A percentile compares a stretch with the other conserved stretches of the same genome.
These are phyloP conservation scores for Cercospora canescens DNA, from an alignment of 2,329 filamentous ascomycete species.

Conservation along the genomic window DNA sequence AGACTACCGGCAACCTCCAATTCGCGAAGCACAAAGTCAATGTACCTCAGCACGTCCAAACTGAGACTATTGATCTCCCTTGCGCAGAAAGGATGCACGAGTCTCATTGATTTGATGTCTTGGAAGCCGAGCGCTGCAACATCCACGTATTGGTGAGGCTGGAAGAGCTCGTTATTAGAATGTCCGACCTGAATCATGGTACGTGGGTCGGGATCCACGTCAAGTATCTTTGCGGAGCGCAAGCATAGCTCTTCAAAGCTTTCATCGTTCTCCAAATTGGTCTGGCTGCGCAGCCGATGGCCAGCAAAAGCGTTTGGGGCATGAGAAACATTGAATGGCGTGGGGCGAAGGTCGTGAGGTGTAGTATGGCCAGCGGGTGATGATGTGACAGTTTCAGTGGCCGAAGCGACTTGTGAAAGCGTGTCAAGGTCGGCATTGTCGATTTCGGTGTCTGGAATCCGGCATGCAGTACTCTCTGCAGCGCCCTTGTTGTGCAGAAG, in stretches of 20 bases:
- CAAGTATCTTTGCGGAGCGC: not conserved
- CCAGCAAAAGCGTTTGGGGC: slow-evolving; percentile 11
- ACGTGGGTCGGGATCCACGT: not conserved
- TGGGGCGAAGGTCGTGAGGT: slow-evolving; percentile 2
- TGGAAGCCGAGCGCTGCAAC: not conserved
- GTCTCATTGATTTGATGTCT: slow-evolving; percentile 8
- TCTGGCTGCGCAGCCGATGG: slow-evolving; percentile 10
- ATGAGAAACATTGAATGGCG: not conserved
- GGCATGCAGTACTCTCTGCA: not conserved
- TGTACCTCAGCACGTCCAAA: slow-evolving; percentile 9
- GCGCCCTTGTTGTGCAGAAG: not conserved
- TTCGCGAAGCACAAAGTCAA: slow-evolving; percentile 1
- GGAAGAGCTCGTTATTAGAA: not conserved
- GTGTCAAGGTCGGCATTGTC: not conserved
- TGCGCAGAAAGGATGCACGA: slow-evolving; percentile 13
- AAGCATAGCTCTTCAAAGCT: slow-evolving; percentile 6
- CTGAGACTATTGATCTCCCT: slow-evolving; percentile 2
- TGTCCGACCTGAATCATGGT: slow-evolving; percentile 10
- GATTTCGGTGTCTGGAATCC: not conserved
- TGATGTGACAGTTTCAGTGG: not conserved
- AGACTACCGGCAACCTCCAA: not conserved
- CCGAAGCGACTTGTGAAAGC: not conserved
- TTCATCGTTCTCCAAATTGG: slow-evolving; percentile 6
- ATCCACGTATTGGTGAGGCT: not conserved
- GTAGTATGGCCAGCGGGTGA: not conserved